Conservation (phyloP, 345 rosid genomes). For the Linum usitatissimum region DNA sequence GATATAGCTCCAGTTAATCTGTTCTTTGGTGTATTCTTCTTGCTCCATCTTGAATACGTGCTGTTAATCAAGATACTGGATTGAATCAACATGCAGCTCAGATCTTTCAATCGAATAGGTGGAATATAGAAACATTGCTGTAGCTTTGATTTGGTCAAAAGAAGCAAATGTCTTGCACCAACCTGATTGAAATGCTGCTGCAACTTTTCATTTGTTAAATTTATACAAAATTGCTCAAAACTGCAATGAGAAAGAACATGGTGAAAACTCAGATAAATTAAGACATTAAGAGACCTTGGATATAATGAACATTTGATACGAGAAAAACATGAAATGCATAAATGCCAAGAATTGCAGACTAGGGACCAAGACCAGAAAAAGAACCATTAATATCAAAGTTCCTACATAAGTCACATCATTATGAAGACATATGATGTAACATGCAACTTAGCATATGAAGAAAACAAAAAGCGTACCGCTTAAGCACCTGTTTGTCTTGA, state of each 20-base stretch:
- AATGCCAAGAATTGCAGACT: background rate
- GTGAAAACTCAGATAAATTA: background rate
- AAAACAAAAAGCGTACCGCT: constrained; percentile 6
- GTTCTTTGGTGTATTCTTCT: constrained; percentile 11
- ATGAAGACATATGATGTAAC: background rate
- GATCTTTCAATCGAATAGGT: background rate
- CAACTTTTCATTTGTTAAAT: constrained; percentile 9
- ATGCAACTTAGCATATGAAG: background rate
- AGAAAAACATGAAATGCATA: background rate
- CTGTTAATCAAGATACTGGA: constrained; percentile 1
- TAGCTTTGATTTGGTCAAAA: background rate
- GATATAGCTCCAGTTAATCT: constrained; percentile 9
- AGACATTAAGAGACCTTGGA: background rate
- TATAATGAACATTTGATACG: background rate
- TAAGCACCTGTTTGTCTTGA: constrained; percentile 13
- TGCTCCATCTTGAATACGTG: constrained; percentile 10
- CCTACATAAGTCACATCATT: background rate
- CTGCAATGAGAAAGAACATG: background rate
- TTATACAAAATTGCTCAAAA: constrained; percentile 10
- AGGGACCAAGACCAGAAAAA: background rate
- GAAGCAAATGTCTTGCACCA: background rate
- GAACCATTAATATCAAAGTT: background rate
- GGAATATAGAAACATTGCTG: background rate
- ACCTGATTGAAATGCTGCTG: constrained; percentile 11
- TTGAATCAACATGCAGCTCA: background rate